Evolutionary conservation across 2,329 filamentous ascomycete genomes (phyloP), one percentile per base, ranked within the genome.

Genomic region (Orbilia javanica): DNA sequence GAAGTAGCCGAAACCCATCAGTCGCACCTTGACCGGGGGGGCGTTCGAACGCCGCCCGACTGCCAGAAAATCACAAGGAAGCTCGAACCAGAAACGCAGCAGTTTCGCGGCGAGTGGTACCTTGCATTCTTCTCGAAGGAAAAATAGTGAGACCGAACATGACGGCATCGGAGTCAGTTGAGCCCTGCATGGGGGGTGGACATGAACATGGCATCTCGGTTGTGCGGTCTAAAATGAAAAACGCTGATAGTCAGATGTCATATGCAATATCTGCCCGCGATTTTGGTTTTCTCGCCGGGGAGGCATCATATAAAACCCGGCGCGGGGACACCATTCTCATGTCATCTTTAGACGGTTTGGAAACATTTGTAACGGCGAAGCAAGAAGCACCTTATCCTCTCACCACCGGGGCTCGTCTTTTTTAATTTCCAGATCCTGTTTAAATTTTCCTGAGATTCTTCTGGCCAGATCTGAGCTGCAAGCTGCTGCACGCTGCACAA

Each of bases 121-220:
- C 67, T 60, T 78, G 74, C 74, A 78, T 71, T 29, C 53, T 36
- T 66, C 55, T 73, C 50, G 25, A 70, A 63, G 22, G 36, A 57
- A 50, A 34, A 53, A 44, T 36, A 57, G 55, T 42, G 34, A 52
- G 25, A 70, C 34, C 18, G 48, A 44, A 44, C 20, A 73, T 73
- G 69, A 73, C 69, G 69, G 50, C 53, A 71, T 44, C 55, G 55
- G 68, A 22, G 52, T 71, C 68, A 71, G 55, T 71, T 71, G 68
- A 71, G 50, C 36, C 39, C 39, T 48, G 44, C 69, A 67, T 68
- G 72, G 65, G 72, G 65, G 72, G 65, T 64, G 65, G 34, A 44
- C 31, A 53, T 53, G 27, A 55, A 77, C 65, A 77, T 77, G 72
- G 72, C 72, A 66, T 57, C 72, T 77, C 72, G 72, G 72, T 53